A percentile compares a stretch with the other conserved stretches of the same genome.
phyloP scores from a whole-genome alignment of 2,329 filamentous ascomycete species.

The Kalmusia sp. region DNA sequence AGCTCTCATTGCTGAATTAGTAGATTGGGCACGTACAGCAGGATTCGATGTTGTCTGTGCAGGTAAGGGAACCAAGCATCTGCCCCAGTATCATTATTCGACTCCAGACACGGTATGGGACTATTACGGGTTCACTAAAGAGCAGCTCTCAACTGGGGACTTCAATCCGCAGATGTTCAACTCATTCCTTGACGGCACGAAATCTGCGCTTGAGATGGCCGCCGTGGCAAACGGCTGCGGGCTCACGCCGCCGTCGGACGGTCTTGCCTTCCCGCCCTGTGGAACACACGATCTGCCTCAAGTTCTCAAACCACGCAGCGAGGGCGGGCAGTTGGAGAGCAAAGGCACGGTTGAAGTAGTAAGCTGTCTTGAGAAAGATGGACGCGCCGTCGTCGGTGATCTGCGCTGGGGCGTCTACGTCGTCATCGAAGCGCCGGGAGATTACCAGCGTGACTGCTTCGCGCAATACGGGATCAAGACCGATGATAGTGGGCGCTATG shows the following conservation, averaged over 20 bases:
- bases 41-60: conserved; percentile 56
- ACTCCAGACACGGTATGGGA: conserved; percentile 57
- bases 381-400: conserved; percentile 51
- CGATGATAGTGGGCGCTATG: conserved; percentile 51
- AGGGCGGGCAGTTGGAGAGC: conserved; percentile 51
- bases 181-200: conserved; percentile 58
- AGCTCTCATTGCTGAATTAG: conserved; percentile 53
- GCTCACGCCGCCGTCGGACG: conserved; percentile 49
- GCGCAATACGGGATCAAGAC: conserved; percentile 55
- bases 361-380: conserved; percentile 53
- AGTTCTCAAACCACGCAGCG: conserved; percentile 49
- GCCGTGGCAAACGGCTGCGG: conserved; percentile 56
- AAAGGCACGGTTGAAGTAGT: conserved; percentile 56
- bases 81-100: conserved; percentile 55
- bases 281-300: conserved; percentile 52
- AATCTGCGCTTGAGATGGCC: conserved; percentile 57
- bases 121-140: conserved; percentile 55
- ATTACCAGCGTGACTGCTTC: conserved; percentile 54
- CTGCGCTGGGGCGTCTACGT: conserved; percentile 55
- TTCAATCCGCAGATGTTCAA: conserved; percentile 60
- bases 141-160: conserved; percentile 52
- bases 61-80: conserved; percentile 56
- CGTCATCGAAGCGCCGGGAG: conserved; percentile 52
- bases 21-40: conserved; percentile 54
- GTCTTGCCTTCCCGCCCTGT: conserved; percentile 54